Base-by-base conservation (phyloP, 352 stramenopile species). In the Globisporangium paddicum region DNA sequence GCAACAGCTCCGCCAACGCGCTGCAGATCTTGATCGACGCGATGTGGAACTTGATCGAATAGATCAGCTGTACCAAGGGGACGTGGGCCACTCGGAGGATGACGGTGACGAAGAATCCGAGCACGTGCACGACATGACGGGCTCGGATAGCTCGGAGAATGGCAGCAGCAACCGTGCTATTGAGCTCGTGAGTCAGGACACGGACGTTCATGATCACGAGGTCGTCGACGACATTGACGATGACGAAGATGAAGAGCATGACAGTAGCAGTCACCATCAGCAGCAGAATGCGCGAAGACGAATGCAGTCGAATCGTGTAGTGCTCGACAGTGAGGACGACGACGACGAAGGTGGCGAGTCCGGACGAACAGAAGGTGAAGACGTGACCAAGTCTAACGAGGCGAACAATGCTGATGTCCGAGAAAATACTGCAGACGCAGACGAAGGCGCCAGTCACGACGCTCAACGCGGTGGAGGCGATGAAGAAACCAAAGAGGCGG, bases 241-340 rank as follows among this genome's bases (percentile, higher is more conserved):
- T n/a, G 50, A 37, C 7, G 40, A 65, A 19, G 30, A 50, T 5
- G n/a, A n/a, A n/a, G n/a, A n/a, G n/a, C n/a, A n/a, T n/a, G n/a
- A n/a, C n/a, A n/a, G n/a, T n/a, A 25, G 5, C 6, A 19, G 9
- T 25, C 53, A 55, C 11, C 28, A 55, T 2, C 35, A 61, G 13
- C 30, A 19, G 18, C 0, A 7, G 40, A 44, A 5, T 45, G 28
- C 35, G 13, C 53, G 37, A 21, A 49, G 45, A 25, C 53, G 60
- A n/a, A 63, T 44, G 26, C 57, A 51, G 14, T 16, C 41, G 32
- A 48, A 48, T 37, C 62, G 53, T 21, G 37, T 68, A 21, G 47
- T 66, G 7, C 21, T 64, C n/a, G 62, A 75, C 37, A 75, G 71
- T 28, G 70, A 76, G 41, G 62, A 82, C 32, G 72, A 82, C 49